These are phyloP conservation scores for Colletotrichum sp. DNA, from an alignment of 2,329 filamentous ascomycete species.

Conservation along the genomic window DNA sequence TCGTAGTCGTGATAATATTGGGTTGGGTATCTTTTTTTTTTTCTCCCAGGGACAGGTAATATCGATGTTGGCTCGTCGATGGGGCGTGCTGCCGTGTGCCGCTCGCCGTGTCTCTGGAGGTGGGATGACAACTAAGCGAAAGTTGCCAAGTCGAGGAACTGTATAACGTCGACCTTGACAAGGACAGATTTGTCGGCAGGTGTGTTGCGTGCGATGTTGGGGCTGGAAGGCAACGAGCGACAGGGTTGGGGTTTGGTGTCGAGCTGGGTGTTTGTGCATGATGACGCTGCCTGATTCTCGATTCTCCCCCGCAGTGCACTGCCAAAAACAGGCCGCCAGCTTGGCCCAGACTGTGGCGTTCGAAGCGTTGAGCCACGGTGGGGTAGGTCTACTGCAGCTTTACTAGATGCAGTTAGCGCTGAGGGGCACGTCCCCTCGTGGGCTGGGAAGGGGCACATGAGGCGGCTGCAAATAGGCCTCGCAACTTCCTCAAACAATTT, in stretches of 20 bases:
- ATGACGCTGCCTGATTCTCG: conserved; percentile 20
- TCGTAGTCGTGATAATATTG: not conserved
- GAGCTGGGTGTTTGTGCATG: conserved; percentile 16
- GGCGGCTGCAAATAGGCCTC: not conserved
- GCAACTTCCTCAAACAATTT: not conserved
- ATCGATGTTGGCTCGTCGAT: not conserved
- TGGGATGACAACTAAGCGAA: not conserved
- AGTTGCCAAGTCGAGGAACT: not conserved
- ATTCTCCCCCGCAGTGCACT: conserved; percentile 15
- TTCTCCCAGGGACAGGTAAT: not conserved
- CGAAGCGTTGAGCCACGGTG: not conserved
- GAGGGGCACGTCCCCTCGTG: not conserved
- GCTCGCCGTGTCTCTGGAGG: not conserved
- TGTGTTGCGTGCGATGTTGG: not conserved
- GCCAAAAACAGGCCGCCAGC: conserved; percentile 17
- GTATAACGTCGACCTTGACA: not conserved
- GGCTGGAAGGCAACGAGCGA: not conserved
- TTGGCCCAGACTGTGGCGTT: conserved; percentile 6
- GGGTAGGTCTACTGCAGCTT: not conserved
- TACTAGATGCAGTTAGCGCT: not conserved
- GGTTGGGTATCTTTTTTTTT: conserved; percentile 3
- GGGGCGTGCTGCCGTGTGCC: not conserved
- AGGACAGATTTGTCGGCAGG: not conserved
- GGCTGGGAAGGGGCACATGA: not conserved
- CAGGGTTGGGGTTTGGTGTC: conserved; percentile 6